Percentiles rank a stretch among this genome's conserved stretches.
Conservation (phyloP, 2,329 filamentous ascomycete genomes). For the Biscogniauxia mediterranea region DNA sequence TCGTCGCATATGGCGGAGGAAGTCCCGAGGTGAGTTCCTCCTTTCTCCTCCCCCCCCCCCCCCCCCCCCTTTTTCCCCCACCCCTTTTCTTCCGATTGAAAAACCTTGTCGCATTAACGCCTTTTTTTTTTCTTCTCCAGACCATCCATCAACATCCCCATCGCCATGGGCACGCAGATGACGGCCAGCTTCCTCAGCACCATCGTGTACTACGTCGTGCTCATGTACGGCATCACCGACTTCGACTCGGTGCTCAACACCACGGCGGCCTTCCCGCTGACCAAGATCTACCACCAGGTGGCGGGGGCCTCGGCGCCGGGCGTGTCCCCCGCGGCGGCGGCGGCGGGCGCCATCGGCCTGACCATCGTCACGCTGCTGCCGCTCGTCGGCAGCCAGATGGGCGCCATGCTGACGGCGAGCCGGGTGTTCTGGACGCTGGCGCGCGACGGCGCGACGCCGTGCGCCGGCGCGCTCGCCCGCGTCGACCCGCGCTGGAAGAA, state of each 20-base stretch:
- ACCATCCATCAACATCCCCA: slow-evolving; percentile 46
- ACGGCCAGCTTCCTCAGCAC: slow-evolving; percentile 33
- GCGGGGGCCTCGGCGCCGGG: slow-evolving; percentile 43
- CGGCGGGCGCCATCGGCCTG: slow-evolving; percentile 49
- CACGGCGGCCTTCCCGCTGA: slow-evolving; percentile 53
- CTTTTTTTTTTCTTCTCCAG: not conserved
- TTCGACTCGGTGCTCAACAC: slow-evolving; percentile 49
- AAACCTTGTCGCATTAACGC: not conserved
- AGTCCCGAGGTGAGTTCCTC: slow-evolving; percentile 43
- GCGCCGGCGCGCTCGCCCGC: slow-evolving; percentile 17
- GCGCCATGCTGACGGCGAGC: slow-evolving; percentile 39
- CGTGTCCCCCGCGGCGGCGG: slow-evolving; percentile 43
- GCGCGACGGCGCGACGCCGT: slow-evolving; percentile 39
- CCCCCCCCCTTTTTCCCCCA: not conserved
- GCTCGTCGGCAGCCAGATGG: slow-evolving; percentile 36
- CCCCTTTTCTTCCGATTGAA: not conserved
- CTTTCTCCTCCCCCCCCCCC: no score
- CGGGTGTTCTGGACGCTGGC: slow-evolving; percentile 42
- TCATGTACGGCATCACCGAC: slow-evolving; percentile 26
- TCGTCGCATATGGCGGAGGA: slow-evolving; percentile 65
- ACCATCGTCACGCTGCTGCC: slow-evolving; percentile 39
- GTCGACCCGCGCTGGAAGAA: slow-evolving; percentile 33
- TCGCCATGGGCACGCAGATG: slow-evolving; percentile 51
- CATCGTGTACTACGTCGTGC: slow-evolving; percentile 8
- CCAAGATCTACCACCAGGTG: slow-evolving; percentile 63